Conservation (phyloP, 1,139 yeast genomes). For the Blastobotrys illinoisensis region DNA sequence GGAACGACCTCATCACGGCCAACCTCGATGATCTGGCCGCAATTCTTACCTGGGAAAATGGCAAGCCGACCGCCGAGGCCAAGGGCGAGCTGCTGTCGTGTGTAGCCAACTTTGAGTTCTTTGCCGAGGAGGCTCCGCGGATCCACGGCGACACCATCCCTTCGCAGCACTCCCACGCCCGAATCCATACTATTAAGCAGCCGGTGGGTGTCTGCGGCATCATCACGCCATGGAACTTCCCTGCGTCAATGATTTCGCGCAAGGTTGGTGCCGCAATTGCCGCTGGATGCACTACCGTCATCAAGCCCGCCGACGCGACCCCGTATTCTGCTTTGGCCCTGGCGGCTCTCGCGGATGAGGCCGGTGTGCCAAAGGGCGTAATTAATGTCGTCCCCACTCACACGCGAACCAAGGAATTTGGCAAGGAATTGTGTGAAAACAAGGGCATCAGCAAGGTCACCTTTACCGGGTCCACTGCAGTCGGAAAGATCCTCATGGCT, state of each 20-base stretch:
- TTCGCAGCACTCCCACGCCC: slow-evolving; percentile 50
- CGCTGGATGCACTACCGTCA: slow-evolving; percentile 85
- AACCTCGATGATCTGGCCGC: slow-evolving; percentile 71
- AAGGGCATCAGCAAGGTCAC: slow-evolving; percentile 67
- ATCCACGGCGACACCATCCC: slow-evolving; percentile 67
- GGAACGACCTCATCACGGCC: slow-evolving; percentile 57
- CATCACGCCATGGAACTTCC: slow-evolving; percentile 95
- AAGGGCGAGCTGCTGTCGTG: slow-evolving; percentile 71
- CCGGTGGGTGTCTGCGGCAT: slow-evolving; percentile 91
- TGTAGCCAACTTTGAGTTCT: slow-evolving; percentile 83
- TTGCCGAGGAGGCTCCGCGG: slow-evolving; percentile 79
- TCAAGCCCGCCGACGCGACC: slow-evolving; percentile 88
- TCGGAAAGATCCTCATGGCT: slow-evolving; percentile 73
- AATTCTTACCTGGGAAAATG: slow-evolving; percentile 73
- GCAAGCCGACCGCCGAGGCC: slow-evolving; percentile 74
- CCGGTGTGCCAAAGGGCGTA: slow-evolving; percentile 86
- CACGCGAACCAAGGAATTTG: slow-evolving; percentile 48
- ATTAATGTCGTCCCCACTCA: slow-evolving; percentile 63
- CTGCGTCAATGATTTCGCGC: slow-evolving; percentile 89
- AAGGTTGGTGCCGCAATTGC: slow-evolving; percentile 90
- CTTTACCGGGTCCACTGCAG: slow-evolving; percentile 85
- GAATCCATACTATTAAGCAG: slow-evolving; percentile 64
- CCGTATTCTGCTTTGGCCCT: slow-evolving; percentile 83
- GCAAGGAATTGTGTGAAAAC: slow-evolving; percentile 65
- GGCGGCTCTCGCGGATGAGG: slow-evolving; percentile 64